A percentile compares a stretch with the other conserved stretches of the same genome.
Conservation (phyloP, 2,329 filamentous ascomycete genomes). For the Stagonosporopsis cucurbitacearum region DNA sequence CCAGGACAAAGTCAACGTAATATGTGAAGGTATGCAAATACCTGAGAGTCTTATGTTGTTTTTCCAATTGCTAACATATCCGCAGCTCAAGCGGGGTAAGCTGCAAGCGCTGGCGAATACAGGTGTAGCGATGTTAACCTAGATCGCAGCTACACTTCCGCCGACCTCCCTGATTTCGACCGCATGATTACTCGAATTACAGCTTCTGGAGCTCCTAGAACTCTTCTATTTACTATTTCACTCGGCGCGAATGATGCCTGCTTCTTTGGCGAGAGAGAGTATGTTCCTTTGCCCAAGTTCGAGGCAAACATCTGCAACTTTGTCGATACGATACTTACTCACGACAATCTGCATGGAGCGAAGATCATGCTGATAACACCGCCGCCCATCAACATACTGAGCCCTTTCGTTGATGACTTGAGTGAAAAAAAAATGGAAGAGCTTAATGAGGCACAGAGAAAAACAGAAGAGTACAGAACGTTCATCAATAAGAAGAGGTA, state of each 20-base stretch:
- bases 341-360: slow-evolving; percentile 38
- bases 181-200: slow-evolving; percentile 32
- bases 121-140: not conserved
- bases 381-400: slow-evolving; percentile 44
- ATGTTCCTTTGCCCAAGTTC: slow-evolving; percentile 44
- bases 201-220: slow-evolving; percentile 26
- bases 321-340: slow-evolving; percentile 42
- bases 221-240: slow-evolving; percentile 50
- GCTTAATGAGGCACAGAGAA: slow-evolving; percentile 16
- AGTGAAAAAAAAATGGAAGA: slow-evolving; percentile 12
- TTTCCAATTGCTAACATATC: not conserved
- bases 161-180: slow-evolving; percentile 31
- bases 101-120: not conserved
- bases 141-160: slow-evolving; percentile 37
- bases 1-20: slow-evolving; percentile 32
- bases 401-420: not conserved
- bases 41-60: not conserved
- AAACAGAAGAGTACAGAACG: slow-evolving; percentile 37
- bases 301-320: slow-evolving; percentile 46
- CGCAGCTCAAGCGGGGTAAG: slow-evolving; percentile 35
- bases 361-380: slow-evolving; percentile 50
- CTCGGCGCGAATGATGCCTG: slow-evolving; percentile 51
- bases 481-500: slow-evolving; percentile 50
- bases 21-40: slow-evolving; percentile 38
- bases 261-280: slow-evolving; percentile 28